These are phyloP conservation scores for Penicillium canescens DNA, from an alignment of 495 filamentous ascomycete genomes.

Conservation along the genomic window DNA sequence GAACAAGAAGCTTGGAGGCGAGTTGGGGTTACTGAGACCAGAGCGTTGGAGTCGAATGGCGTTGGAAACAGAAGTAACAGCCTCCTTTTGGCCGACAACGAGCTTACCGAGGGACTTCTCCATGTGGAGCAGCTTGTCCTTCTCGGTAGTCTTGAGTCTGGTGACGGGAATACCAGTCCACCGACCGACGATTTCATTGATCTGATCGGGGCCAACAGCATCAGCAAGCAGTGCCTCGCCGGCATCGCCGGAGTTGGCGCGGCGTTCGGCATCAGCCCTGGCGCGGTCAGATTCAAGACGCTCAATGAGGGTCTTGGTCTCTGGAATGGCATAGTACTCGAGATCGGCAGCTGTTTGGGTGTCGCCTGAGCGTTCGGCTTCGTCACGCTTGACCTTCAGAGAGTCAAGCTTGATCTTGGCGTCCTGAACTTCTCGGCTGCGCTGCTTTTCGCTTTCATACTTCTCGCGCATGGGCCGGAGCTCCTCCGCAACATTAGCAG, in stretches of 20 bases:
- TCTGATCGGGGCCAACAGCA: constrained; percentile 93
- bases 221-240: constrained; percentile 78
- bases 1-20: constrained; percentile 96
- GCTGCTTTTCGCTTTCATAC: constrained; percentile 87
- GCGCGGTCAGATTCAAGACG: constrained; percentile 79
- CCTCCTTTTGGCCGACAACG: constrained; percentile 92
- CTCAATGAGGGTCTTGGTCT: constrained; percentile 77
- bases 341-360: constrained; percentile 83
- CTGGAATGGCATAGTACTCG: constrained; percentile 95
- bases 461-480: constrained; percentile 88
- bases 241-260: constrained; percentile 51
- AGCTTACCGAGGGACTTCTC: constrained; percentile 78
- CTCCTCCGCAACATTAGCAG: constrained; percentile 89
- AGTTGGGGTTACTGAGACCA: constrained; percentile 90
- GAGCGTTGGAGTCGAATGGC: constrained; percentile 93
- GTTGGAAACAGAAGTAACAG: constrained; percentile 90
- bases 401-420: constrained; percentile 92
- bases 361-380: constrained; percentile 85
- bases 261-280: constrained; percentile 71
- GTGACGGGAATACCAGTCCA: constrained; percentile 98
- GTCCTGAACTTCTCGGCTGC: constrained; percentile 89
- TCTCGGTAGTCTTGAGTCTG: constrained; percentile 89
- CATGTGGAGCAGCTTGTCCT: constrained; percentile 96
- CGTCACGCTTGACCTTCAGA: constrained; percentile 85
- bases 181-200: constrained; percentile 95